phyloP scores from a whole-genome alignment of 768 basidiomycete species.

The Neoboletus magnificus region DNA sequence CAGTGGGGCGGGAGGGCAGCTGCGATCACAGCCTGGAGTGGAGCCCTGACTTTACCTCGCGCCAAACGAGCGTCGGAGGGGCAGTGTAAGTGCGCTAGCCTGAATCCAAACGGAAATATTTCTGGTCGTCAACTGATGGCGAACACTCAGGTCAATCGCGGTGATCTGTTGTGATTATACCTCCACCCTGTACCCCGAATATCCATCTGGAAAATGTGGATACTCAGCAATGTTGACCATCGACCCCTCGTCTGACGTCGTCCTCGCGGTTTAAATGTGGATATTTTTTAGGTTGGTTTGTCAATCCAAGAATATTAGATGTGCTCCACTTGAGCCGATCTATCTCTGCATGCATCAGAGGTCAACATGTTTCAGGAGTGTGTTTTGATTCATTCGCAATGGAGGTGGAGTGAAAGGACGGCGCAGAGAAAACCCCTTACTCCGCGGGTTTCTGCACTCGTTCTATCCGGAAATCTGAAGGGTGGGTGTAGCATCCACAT shows the following conservation, averaged over 20 bases:
- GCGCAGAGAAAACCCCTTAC: background rate
- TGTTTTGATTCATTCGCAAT: background rate
- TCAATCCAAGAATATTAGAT: background rate
- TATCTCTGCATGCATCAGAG: conserved; percentile 1
- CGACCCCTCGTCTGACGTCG: background rate
- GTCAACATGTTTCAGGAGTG: background rate
- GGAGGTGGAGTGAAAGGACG: background rate
- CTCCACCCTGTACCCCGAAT: conserved; percentile 15
- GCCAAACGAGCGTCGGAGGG: background rate
- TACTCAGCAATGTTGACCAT: conserved; percentile 1
- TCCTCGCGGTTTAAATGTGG: conserved; percentile 4
- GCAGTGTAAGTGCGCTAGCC: conserved; percentile 5
- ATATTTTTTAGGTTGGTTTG: background rate
- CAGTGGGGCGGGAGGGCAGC: background rate
- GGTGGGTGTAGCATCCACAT: background rate
- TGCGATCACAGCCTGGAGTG: background rate
- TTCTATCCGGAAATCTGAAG: background rate
- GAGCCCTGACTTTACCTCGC: background rate
- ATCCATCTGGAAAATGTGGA: conserved; percentile 3
- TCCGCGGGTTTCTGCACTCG: background rate
- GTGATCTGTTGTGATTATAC: conserved; percentile 6
- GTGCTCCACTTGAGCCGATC: background rate
- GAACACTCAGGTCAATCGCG: conserved; percentile 5
- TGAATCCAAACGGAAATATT: background rate
- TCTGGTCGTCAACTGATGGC: conserved; percentile 6